phyloP scores from a whole-genome alignment of 345 rosid genomes.

The Toxicodendron radicans region DNA sequence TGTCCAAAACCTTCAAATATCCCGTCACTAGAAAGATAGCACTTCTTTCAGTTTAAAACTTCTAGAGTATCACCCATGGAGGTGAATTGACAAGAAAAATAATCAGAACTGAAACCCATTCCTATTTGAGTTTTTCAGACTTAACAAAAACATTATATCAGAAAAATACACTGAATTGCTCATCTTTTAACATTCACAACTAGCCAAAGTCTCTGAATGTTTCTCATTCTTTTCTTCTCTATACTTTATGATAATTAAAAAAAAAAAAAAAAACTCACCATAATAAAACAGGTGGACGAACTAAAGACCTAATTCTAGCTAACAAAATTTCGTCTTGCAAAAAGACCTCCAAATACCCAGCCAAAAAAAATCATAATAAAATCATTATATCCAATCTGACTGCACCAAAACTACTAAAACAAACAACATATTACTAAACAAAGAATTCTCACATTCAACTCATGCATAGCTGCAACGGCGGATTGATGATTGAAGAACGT shows the following conservation, averaged over 20 bases:
- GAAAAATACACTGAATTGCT: background rate
- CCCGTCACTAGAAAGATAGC: background rate
- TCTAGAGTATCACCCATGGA: background rate
- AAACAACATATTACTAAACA: background rate
- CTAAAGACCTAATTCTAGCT: background rate
- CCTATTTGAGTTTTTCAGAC: background rate
- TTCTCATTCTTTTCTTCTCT: background rate
- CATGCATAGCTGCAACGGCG: constrained; percentile 65
- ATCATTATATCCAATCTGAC: background rate
- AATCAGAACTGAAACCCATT: background rate
- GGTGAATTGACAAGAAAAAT: background rate
- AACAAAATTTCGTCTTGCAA: background rate
- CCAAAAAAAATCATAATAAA: background rate
- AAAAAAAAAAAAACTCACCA: background rate
- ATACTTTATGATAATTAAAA: background rate
- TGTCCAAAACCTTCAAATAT: constrained; percentile 9
- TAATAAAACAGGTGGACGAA: no score
- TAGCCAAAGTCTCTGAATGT: background rate
- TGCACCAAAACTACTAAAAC: background rate
- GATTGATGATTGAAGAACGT: constrained; percentile 73
- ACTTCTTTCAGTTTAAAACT: background rate
- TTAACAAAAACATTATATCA: no score
- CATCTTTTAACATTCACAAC: background rate
- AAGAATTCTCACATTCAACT: constrained; percentile 59
- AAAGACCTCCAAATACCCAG: background rate